Evolutionary conservation across 805 yeast species (phyloP), one percentile per base, ranked within the genome.

Genomic region (Wickerhamomyces canadensis): DNA sequence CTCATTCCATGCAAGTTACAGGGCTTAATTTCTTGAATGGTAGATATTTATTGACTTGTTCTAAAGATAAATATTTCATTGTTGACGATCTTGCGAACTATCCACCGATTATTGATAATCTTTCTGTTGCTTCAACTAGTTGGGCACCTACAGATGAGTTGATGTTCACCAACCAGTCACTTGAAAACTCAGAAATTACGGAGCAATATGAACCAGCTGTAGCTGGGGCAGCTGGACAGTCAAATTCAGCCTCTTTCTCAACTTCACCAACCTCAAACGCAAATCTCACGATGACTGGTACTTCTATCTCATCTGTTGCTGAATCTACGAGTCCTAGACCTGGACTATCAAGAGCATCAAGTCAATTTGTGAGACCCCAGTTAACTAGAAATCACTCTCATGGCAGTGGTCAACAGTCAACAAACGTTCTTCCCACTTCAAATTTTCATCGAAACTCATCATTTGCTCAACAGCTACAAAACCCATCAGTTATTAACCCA

Each of bases 91-190:
- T 78, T 9, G 44, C 64, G 1, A 43, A 45, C 11, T 72, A 72
- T 37, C 62, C 62, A 49, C 70, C 42, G 5, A 61, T 67, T 1
- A 54, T 74, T 6, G 79, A 78, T 34, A 70, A 74, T 29, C 53
- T 86, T 21, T 65, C 76, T 2, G 58, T 70, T 7, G 66, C 68
- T 0, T 62, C 84, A 0, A 51, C 72, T 5, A 66, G 78, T 0
- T 85, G 93, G 94, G 64, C 75, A 4, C 68, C 76, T 0, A 53
- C 51, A 14, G 68, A 72, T 29, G 72, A 70, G 34, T 52, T 84
- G 29, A 45, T 71, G 1, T 72, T 78, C 44, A 67, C 11, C 64
- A 38, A 28, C 11, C 61, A 30, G 75, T 72, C 27, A 70, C 63
- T 47, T 70, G 67, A 34, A 30, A 36, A 15, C 31, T 8, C 21